These are phyloP conservation scores for Lentinula guzmanii DNA, from an alignment of 768 basidiomycete species.

Conservation along the genomic window DNA sequence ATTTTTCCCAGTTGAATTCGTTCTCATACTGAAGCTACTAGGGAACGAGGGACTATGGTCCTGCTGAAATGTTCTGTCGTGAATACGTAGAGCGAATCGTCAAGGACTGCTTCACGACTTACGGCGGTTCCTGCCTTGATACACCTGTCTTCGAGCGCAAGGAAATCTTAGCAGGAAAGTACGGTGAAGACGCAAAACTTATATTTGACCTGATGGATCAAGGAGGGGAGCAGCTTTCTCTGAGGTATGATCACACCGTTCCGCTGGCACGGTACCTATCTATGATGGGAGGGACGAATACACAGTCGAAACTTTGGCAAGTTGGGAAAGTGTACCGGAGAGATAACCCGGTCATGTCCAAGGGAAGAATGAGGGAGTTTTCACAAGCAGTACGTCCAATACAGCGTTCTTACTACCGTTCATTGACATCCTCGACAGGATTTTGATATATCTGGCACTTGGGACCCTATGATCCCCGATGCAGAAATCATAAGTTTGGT, in stretches of 20 bases:
- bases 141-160: slow-evolving; percentile 98
- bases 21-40: slow-evolving; percentile 23
- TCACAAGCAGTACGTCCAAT: slow-evolving; percentile 76
- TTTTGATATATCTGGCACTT: slow-evolving; percentile 87
- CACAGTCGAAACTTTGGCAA: slow-evolving; percentile 87
- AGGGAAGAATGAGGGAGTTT: slow-evolving; percentile 98
- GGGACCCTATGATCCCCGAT: slow-evolving; percentile 98
- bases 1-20: slow-evolving; percentile 6
- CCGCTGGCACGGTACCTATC: slow-evolving; percentile 94
- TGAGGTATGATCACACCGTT: slow-evolving; percentile 96
- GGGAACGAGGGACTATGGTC: slow-evolving; percentile 95
- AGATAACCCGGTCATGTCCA: slow-evolving; percentile 95
- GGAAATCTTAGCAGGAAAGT: slow-evolving; percentile 93
- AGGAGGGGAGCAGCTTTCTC: slow-evolving; percentile 91
- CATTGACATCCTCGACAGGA: slow-evolving; percentile 46
- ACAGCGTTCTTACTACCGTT: neutral
- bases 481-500: slow-evolving; percentile 82
- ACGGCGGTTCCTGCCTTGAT: slow-evolving; percentile 89
- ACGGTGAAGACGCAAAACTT: slow-evolving; percentile 95
- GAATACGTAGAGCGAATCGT: slow-evolving; percentile 86
- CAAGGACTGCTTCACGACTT: slow-evolving; percentile 81
- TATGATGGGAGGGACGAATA: slow-evolving; percentile 81
- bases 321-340: slow-evolving; percentile 98
- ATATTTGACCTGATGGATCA: slow-evolving; percentile 98
- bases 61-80: slow-evolving; percentile 87